A percentile compares a stretch with the other conserved stretches of the same genome.
Conservation (phyloP, 768 basidiomycete species). For the Favolaschia claudopus region DNA sequence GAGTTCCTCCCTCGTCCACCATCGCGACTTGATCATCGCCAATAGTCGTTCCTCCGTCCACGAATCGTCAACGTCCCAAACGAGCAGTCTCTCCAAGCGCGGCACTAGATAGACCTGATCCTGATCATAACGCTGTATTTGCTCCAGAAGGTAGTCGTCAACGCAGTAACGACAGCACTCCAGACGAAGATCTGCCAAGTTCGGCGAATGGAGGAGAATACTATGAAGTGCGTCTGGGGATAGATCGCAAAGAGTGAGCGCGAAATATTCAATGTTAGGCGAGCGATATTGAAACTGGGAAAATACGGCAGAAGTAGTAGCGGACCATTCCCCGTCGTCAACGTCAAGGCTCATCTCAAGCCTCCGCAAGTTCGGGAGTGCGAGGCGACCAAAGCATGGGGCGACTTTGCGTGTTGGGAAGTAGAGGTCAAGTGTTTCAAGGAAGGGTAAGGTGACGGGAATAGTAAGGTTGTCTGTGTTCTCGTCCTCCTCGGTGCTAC, state of each 20-base stretch:
- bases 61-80: neutral
- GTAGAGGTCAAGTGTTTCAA: neutral
- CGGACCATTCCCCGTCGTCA: no score
- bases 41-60: neutral
- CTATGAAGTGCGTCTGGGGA: neutral
- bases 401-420: neutral
- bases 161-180: neutral
- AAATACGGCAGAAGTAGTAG: neutral
- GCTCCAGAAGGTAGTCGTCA: neutral
- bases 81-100: neutral
- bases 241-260: neutral
- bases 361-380: neutral
- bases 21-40: neutral
- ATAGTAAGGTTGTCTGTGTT: no score
- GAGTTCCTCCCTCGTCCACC: slow-evolving; percentile 1
- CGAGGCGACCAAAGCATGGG: neutral
- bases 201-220: neutral
- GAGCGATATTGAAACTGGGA: neutral
- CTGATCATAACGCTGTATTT: neutral
- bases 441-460: neutral
- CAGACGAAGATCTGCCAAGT: neutral
- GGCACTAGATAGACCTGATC: neutral
- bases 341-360: neutral
- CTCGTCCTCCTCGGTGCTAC: neutral
- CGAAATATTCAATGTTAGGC: neutral